These are phyloP conservation scores for Candolleomyces aberdarensis DNA, from an alignment of 768 basidiomycete genomes.

Conservation along the genomic window DNA sequence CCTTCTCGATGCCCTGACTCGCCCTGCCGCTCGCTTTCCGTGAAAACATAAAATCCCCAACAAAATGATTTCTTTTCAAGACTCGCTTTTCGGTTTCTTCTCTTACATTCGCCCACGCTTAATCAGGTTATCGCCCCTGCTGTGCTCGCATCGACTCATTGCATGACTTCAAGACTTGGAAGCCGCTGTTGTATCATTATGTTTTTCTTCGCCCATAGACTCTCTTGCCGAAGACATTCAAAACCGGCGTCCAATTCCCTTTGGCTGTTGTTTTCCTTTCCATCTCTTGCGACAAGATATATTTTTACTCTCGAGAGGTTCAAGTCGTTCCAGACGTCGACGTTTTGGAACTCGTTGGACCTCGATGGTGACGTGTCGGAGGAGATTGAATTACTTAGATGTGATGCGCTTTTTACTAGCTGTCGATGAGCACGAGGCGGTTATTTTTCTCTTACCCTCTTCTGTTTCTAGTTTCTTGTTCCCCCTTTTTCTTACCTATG, in stretches of 20 bases:
- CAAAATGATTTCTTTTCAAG: slow-evolving; percentile 19
- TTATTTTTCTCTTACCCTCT: not conserved
- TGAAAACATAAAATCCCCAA: slow-evolving; percentile 23
- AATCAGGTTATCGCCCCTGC: slow-evolving; percentile 2
- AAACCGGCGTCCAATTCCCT: not conserved
- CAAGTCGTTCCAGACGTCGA: not conserved
- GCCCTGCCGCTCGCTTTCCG: slow-evolving; percentile 10
- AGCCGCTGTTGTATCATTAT: slow-evolving; percentile 1
- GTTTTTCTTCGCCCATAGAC: not conserved
- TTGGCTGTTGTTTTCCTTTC: not conserved
- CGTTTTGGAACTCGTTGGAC: not conserved
- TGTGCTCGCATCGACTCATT: not conserved
- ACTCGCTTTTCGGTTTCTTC: slow-evolving; percentile 6
- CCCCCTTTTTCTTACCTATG: not conserved
- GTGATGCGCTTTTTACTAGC: not conserved
- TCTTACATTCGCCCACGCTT: not conserved
- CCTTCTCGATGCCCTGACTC: slow-evolving; percentile 11
- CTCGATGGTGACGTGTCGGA: not conserved
- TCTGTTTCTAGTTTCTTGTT: not conserved
- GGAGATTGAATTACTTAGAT: not conserved
- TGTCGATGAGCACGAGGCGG: not conserved
- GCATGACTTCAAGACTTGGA: slow-evolving; percentile 3
- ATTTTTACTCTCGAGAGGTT: not conserved
- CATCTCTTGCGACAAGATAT: not conserved
- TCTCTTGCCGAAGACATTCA: not conserved